phyloP scores from a whole-genome alignment of 768 basidiomycete species.

The Galerina marginata region DNA sequence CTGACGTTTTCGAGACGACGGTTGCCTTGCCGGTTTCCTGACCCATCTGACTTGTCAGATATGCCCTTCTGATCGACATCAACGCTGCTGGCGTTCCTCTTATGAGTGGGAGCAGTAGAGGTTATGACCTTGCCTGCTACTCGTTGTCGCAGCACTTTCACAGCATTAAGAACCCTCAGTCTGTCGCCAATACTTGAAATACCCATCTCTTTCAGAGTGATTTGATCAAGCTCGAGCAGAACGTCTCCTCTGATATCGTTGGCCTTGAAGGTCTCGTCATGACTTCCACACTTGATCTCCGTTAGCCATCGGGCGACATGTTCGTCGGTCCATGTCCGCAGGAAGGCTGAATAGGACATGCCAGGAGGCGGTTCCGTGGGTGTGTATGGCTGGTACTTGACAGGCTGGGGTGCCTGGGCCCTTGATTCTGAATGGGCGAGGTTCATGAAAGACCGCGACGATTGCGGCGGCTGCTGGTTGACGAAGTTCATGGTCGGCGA shows the following conservation, averaged over 20 bases:
- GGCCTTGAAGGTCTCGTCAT: slow-evolving; percentile 70
- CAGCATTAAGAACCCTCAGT: slow-evolving; percentile 83
- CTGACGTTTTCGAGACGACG: slow-evolving; percentile 65
- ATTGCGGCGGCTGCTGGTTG: slow-evolving; percentile 32
- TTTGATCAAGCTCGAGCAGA: slow-evolving; percentile 88
- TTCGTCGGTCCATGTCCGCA: slow-evolving; percentile 73
- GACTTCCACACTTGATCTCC: slow-evolving; percentile 74
- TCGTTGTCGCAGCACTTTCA: slow-evolving; percentile 75
- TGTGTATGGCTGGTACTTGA: slow-evolving; percentile 35
- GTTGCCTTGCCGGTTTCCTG: slow-evolving; percentile 36
- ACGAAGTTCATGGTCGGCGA: slow-evolving; percentile 47
- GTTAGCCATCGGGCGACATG: slow-evolving; percentile 81
- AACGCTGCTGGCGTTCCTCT: slow-evolving; percentile 11
- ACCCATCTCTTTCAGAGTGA: slow-evolving; percentile 88
- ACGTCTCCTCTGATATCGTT: slow-evolving; percentile 95
- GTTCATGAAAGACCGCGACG: slow-evolving; percentile 48
- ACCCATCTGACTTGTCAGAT: slow-evolving; percentile 22
- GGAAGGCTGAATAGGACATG: slow-evolving; percentile 62
- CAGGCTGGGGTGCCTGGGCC: slow-evolving; percentile 39
- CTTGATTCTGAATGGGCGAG: slow-evolving; percentile 40
- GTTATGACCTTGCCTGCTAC: slow-evolving; percentile 37
- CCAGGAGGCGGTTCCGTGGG: slow-evolving; percentile 64
- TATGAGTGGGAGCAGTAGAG: slow-evolving; percentile 14
- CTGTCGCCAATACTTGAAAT: slow-evolving; percentile 90
- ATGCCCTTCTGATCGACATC: slow-evolving; percentile 14